phyloP scores from a whole-genome alignment of 2,329 filamentous ascomycete genomes.

The Sporothrix dimorphospora region DNA sequence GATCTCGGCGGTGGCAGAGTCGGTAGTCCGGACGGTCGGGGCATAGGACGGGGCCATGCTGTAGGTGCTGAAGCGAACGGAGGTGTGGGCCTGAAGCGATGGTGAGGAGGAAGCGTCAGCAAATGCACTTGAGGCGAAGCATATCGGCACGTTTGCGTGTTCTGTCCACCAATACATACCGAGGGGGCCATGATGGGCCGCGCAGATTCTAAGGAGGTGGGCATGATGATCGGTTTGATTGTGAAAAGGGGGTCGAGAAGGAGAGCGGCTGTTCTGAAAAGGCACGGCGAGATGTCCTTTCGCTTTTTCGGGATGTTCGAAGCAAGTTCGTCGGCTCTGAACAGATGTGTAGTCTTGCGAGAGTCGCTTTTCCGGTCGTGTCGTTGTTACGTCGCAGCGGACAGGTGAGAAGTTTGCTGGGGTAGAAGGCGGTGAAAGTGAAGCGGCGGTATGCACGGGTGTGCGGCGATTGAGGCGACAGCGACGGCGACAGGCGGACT shows the following conservation, averaged over 20 bases:
- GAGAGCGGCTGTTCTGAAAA: background rate
- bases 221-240: conserved; percentile 46
- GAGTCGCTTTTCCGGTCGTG: background rate
- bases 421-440: conserved; percentile 16
- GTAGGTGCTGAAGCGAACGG: conserved; percentile 63
- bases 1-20: conserved; percentile 61
- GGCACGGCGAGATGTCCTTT: background rate
- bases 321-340: background rate
- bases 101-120: background rate
- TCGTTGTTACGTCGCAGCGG: background rate
- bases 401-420: background rate
- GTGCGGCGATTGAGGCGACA: background rate
- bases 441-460: background rate
- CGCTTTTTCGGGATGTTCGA: background rate
- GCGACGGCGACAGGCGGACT: background rate
- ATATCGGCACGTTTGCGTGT: no score
- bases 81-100: conserved; percentile 52
- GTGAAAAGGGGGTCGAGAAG: background rate
- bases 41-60: conserved; percentile 65
- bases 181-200: conserved; percentile 66
- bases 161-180: conserved; percentile 48
- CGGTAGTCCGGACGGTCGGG: conserved; percentile 55
- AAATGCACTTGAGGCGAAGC: background rate
- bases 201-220: conserved; percentile 61
- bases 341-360: background rate